Percentiles rank a stretch among this genome's conserved stretches.
phyloP scores from a whole-genome alignment of 2,329 filamentous ascomycete genomes.

The Raffaelea ambrosiae region DNA sequence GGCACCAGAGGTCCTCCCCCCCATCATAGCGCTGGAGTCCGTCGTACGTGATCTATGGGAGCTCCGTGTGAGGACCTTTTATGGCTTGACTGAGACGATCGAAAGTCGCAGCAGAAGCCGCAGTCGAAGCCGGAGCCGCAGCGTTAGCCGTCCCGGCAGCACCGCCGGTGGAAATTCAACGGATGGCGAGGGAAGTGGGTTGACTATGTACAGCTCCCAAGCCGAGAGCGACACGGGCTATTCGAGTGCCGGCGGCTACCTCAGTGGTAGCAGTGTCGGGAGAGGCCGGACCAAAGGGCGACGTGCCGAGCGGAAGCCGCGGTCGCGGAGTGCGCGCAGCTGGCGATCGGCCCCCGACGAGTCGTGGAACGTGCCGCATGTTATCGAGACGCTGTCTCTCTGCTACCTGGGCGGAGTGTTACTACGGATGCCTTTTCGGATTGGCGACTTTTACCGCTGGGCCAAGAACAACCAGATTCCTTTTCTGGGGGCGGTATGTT shows the following conservation, averaged over 20 bases:
- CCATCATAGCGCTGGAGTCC: slow-evolving; percentile 60
- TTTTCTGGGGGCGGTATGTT: slow-evolving; percentile 57
- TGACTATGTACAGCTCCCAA: slow-evolving; percentile 12
- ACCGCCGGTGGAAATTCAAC: too few species aligned
- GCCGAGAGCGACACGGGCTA: neutral
- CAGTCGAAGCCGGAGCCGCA: slow-evolving; percentile 13
- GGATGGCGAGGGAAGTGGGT: neutral
- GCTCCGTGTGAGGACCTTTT: slow-evolving; percentile 51
- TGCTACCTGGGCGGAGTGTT: slow-evolving; percentile 74
- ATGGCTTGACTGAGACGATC: slow-evolving; percentile 33
- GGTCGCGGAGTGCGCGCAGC: slow-evolving; percentile 26
- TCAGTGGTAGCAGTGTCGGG: neutral
- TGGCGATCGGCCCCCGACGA: slow-evolving; percentile 36
- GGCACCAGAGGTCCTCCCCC: slow-evolving; percentile 16
- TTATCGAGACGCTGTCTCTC: slow-evolving; percentile 67
- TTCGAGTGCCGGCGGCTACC: slow-evolving; percentile 1
- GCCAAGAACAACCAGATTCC: slow-evolving; percentile 58
- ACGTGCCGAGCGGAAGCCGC: slow-evolving; percentile 11
- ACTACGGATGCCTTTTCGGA: slow-evolving; percentile 65
- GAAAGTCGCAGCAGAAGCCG: slow-evolving; percentile 5
- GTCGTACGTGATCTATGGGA: slow-evolving; percentile 82
- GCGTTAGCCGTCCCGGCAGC: too few species aligned
- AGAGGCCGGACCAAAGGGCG: slow-evolving; percentile 3
- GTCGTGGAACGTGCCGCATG: slow-evolving; percentile 50
- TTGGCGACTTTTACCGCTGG: slow-evolving; percentile 66